Evolutionary conservation across 106 monocot species (phyloP).

Genomic region (Hemerocallis citrina): DNA sequence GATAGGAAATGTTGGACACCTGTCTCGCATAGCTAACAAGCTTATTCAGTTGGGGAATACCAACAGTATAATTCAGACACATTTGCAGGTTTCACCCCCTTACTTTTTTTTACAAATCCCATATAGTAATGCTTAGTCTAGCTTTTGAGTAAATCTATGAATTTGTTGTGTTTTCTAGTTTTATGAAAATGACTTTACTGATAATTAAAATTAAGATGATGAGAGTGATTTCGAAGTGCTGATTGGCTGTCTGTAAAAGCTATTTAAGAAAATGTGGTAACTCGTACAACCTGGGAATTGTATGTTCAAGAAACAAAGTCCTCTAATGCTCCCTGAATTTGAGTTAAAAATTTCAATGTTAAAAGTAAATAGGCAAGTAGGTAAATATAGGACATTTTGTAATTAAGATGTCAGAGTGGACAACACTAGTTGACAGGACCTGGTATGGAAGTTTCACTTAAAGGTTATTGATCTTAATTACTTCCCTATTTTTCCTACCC

Average conservation of each 20-base stretch:
- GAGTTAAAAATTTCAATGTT: too few species aligned
- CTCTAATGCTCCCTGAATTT: too few species aligned
- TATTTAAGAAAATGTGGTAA: background rate
- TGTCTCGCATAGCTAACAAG: conserved; percentile 83
- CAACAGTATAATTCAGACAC: conserved; percentile 44
- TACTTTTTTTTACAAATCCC: background rate
- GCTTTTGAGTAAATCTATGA: background rate
- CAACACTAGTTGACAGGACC: too few species aligned
- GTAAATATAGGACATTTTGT: too few species aligned
- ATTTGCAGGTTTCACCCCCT: conserved; percentile 59
- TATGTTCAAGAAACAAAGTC: too few species aligned
- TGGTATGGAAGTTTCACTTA: too few species aligned
- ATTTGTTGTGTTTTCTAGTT: background rate
- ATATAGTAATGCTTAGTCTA: background rate
- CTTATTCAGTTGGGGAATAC: conserved; percentile 56
- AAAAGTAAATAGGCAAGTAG: too few species aligned
- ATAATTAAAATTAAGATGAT: background rate
- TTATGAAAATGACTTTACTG: too few species aligned
- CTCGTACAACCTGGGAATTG: background rate
- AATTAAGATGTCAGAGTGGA: too few species aligned
- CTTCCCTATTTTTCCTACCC: too few species aligned
- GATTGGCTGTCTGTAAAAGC: background rate
- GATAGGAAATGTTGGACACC: conserved; percentile 84
- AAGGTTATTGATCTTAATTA: too few species aligned
- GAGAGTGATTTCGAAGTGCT: background rate